phyloP scores from a whole-genome alignment of 2,329 filamentous ascomycete genomes.

The Fusarium agapanthi region DNA sequence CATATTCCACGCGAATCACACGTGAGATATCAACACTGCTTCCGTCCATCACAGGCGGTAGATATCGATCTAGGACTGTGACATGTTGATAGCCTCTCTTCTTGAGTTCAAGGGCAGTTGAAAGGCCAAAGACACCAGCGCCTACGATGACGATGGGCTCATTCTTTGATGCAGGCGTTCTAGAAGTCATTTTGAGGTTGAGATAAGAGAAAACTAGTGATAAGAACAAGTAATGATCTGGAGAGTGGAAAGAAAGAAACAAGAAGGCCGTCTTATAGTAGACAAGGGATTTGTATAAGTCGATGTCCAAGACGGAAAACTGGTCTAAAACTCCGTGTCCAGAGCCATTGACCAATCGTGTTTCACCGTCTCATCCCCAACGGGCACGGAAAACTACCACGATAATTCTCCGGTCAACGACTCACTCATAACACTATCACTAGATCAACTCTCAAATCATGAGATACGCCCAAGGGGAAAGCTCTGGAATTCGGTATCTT shows the following conservation, averaged over 20 bases:
- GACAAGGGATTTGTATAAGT: conserved; percentile 3
- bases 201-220: no score
- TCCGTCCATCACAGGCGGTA: conserved; percentile 49
- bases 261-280: not conserved
- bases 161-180: conserved; percentile 31
- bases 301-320: not conserved
- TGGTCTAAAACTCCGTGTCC: conserved; percentile 14
- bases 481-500: not conserved
- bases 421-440: not conserved
- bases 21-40: conserved; percentile 54
- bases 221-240: not conserved
- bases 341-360: conserved; percentile 25
- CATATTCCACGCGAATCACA: conserved; percentile 66
- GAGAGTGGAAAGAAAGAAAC: not conserved
- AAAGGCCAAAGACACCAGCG: conserved; percentile 60
- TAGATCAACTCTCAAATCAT: not conserved
- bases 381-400: conserved; percentile 25
- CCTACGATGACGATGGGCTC: conserved; percentile 51
- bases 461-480: not conserved
- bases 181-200: conserved; percentile 18
- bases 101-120: conserved; percentile 57
- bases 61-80: conserved; percentile 55
- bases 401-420: not conserved
- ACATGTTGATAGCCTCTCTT: conserved; percentile 55
- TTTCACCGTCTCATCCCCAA: not conserved